Evolutionary conservation across 1,139 yeast genomes (phyloP), one percentile per base, ranked within the genome.

Genomic region (Taphrina confusa): DNA sequence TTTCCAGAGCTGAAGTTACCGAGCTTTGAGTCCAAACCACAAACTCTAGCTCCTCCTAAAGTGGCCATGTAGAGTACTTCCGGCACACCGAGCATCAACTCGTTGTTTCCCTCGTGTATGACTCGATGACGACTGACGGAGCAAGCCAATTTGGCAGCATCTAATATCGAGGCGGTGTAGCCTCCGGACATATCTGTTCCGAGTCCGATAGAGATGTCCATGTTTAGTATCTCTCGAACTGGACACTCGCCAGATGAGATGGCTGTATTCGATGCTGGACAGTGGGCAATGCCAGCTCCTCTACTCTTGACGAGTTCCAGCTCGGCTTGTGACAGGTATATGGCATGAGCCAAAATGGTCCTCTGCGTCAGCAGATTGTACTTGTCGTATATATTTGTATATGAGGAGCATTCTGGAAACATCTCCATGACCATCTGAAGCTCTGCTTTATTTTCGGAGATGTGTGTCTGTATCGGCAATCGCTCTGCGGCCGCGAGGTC

Each of bases 171-270:
- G 30, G 88, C 84, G 12, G 94, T 82, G 72, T 81, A 89, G 0
- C 98, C 98, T 6, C 96, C 98, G 46, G 96, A 86, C 23, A 91
- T 82, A 70, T 92, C 98, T 0, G 96, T 86, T 0, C 98, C 98
- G 57, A 92, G 77, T 6, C 94, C 81, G 18, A 91, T 92, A 63
- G 88, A 86, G 65, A 91, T 79, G 9, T 81, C 82, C 58, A 80
- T 78, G 55, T 84, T 77, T 62, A 90, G 75, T 55, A 88, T 74
- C 76, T 85, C 81, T 66, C 87, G 78, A 5, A 92, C 81, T 18
- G 92, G 87, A 4, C 96, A 94, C 71, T 89, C 94, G 11, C 98
- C 98, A 22, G 95, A 85, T 0, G 95, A 84, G 62, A 92, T 80
- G 27, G 95, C 84, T 0, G 95, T 83, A 70, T 92, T 92, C 36